Base-by-base conservation (phyloP, 2,329 filamentous ascomycete species). In the Talaromyces rugulosus region DNA sequence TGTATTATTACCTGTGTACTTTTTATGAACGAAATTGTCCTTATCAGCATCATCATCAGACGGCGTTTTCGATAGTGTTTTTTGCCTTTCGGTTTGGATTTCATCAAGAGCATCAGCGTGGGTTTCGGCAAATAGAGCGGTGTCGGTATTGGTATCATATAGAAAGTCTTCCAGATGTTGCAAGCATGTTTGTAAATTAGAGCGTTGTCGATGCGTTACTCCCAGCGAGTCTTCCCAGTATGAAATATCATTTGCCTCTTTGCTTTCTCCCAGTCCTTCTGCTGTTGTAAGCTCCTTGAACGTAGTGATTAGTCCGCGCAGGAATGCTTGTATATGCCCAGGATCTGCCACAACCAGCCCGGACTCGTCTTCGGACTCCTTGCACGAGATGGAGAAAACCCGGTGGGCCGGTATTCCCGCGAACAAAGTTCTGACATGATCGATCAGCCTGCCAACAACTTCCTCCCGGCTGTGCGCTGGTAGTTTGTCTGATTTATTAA, bases 151-250 rank as follows among this genome's bases (percentile, higher is more conserved):
- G 14, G 87, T 85, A 69, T 88, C 85, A 9, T 72, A 75, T 64
- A 94, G 77, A 72, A 96, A 99, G 27, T 86, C 83, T 56, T 89
- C 83, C 0, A 99, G 83, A 72, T 92, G 86, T 40, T 74, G 73
- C 12, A 89, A 81, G 73, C 94, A 96, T 71, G 87, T 83, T 56
- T 86, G 83, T 54, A 99, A 83, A 58, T 97, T 87, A 73, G 92
- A 85, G 58, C 90, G 85, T 79, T 99, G 95, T 62, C 95, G 88
- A 75, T 94, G 91, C 18, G 91, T 96, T 42, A 96, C 93, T 61
- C 93, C 93, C 3, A 97, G 84, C 4, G 95, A 89, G 70, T 96
- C 91, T 77, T 92, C 86, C 80, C 91, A 87, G 65, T 91, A 86
- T 3, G 83, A 83, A 61, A 77, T 72, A 34, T 74, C 73, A 62